These are phyloP conservation scores for Xylaria sp. DNA, from an alignment of 2,329 filamentous ascomycete genomes.

Conservation along the genomic window DNA sequence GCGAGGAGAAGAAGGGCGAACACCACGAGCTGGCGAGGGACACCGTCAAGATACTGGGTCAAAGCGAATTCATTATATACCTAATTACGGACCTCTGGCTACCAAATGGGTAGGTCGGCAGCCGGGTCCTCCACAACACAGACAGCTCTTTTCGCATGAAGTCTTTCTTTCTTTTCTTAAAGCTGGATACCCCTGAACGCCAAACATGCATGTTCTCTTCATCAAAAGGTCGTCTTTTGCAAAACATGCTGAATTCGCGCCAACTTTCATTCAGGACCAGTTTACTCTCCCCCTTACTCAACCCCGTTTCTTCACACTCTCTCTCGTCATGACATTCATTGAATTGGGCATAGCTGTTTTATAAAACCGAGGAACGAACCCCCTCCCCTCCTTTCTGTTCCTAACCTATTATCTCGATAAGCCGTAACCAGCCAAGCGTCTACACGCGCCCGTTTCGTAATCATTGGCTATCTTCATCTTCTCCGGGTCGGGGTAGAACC, in stretches of 20 bases:
- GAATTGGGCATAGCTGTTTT: not conserved
- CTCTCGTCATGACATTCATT: not conserved
- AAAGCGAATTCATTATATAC: not conserved
- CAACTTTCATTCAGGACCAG: too few relatives aligned
- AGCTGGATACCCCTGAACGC: constrained; percentile 10
- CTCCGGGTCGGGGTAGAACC: constrained; percentile 76
- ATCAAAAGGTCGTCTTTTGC: not conserved
- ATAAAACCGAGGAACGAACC: not conserved
- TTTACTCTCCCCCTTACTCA: too few relatives aligned
- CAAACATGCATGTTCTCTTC: constrained; percentile 12
- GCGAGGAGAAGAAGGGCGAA: not conserved
- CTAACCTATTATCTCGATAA: constrained; percentile 25
- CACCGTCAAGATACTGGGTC: not conserved
- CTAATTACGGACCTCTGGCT: not conserved
- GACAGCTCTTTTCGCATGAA: not conserved
- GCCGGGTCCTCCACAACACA: not conserved
- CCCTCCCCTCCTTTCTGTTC: not conserved
- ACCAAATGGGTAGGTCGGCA: not conserved
- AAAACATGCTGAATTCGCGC: not conserved
- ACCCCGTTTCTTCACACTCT: too few relatives aligned
- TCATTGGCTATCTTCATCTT: constrained; percentile 67
- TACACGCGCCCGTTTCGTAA: constrained; percentile 49
- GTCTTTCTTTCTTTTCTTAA: not conserved
- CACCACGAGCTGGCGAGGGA: not conserved
- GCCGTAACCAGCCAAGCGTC: constrained; percentile 44